These are phyloP conservation scores for Colletotrichum euphorbiae DNA, from an alignment of 2,329 filamentous ascomycete genomes.

Conservation along the genomic window DNA sequence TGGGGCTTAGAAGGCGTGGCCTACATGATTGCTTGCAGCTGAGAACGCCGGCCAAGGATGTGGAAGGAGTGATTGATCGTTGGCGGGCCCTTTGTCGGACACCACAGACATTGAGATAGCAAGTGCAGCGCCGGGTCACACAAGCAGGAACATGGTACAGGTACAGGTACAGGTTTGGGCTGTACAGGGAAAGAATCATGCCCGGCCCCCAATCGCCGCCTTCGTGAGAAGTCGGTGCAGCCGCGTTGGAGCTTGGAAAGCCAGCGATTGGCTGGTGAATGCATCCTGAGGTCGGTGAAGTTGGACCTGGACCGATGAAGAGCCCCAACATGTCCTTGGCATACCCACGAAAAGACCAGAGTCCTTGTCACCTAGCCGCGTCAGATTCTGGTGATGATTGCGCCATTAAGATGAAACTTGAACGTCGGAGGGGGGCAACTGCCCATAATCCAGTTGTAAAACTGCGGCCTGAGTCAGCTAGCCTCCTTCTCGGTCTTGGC, in stretches of 20 bases:
- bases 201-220: conserved; percentile 7
- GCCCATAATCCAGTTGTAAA: not conserved
- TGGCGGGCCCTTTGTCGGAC: not conserved
- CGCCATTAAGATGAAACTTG: no score
- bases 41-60: not conserved
- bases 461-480: not conserved
- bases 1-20: conserved; percentile 8
- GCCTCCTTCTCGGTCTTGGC: no score
- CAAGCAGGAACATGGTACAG: not conserved
- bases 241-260: not conserved
- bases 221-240: not conserved
- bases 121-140: not conserved
- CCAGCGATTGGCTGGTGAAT: conserved; percentile 3
- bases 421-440: no score
- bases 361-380: no score
- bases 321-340: conserved; percentile 1
- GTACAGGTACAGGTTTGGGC: conserved; percentile 12
- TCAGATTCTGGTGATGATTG: no score
- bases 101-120: not conserved
- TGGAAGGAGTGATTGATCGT: conserved; percentile 3
- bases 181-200: conserved; percentile 1
- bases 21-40: conserved; percentile 8
- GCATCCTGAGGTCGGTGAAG: not conserved
- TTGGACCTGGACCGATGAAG: conserved; percentile 1
- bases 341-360: not conserved